Conservation (phyloP, 495 filamentous ascomycete genomes). For the Penicilliopsis zonata region DNA sequence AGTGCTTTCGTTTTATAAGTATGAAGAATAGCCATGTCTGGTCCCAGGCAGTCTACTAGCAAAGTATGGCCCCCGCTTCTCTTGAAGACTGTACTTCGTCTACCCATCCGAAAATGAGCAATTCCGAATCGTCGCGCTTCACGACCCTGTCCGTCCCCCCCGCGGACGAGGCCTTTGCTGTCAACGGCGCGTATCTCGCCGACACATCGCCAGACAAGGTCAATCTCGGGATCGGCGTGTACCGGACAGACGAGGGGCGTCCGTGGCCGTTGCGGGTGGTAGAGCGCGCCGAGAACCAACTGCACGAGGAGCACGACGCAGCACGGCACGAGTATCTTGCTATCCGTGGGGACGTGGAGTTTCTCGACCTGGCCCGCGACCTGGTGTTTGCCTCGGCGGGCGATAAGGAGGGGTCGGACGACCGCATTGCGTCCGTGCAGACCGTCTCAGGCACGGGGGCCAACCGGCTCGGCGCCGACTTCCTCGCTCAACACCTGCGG, state of each 20-base stretch:
- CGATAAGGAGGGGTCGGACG: neutral
- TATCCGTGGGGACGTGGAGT: constrained; percentile 5
- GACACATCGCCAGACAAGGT: constrained; percentile 19
- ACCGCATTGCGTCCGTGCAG: constrained; percentile 27
- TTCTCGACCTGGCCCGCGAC: constrained; percentile 5
- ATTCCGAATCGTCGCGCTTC: constrained; percentile 4
- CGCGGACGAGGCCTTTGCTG: constrained; percentile 12
- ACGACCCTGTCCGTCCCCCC: constrained; percentile 8
- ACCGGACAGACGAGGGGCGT: constrained; percentile 20
- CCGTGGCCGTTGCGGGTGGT: constrained; percentile 24
- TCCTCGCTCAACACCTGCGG: constrained; percentile 38
- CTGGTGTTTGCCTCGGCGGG: constrained; percentile 5
- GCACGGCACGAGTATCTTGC: constrained; percentile 10
- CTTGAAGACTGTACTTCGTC: too few relatives aligned
- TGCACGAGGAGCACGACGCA: constrained; percentile 5
- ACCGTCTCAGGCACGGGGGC: constrained; percentile 83
- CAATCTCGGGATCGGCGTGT: constrained; percentile 19
- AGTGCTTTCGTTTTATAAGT: too few relatives aligned
- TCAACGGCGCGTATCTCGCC: constrained; percentile 10
- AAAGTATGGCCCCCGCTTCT: too few relatives aligned
- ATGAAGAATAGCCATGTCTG: too few relatives aligned
- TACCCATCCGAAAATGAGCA: too few relatives aligned
- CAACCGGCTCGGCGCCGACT: constrained; percentile 64
- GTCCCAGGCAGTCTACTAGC: too few relatives aligned
- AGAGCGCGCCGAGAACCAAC: constrained; percentile 11